A percentile compares a stretch with the other conserved stretches of the same genome.
Evolutionary conservation across 2,329 filamentous ascomycete genomes (phyloP).

Genomic region (Fusarium xylarioides): DNA sequence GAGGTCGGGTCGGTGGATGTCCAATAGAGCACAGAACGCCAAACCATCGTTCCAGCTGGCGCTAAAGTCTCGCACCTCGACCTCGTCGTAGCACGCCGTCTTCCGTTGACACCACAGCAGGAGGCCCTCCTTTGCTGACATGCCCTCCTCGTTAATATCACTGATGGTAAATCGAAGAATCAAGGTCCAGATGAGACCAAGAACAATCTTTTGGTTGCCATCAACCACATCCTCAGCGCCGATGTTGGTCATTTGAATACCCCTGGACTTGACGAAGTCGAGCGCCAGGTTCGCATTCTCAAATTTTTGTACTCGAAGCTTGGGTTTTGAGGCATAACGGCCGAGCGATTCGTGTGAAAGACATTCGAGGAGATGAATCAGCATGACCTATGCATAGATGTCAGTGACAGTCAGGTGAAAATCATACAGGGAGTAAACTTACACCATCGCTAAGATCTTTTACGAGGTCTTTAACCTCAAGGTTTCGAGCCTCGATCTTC

Average conservation of each 20-base stretch:
- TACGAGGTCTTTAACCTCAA: constrained; percentile 88
- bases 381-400: constrained; percentile 72
- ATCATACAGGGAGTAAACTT: constrained; percentile 52
- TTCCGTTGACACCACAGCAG: constrained; percentile 98
- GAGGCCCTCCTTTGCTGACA: constrained; percentile 96
- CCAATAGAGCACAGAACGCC: constrained; percentile 93
- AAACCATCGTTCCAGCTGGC: constrained; percentile 96
- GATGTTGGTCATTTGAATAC: constrained; percentile 98
- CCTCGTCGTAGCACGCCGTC: constrained; percentile 97
- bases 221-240: constrained; percentile 98
- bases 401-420: not conserved
- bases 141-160: constrained; percentile 97
- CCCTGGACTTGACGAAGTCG: constrained; percentile 88
- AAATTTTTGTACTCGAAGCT: constrained; percentile 94
- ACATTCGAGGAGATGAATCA: constrained; percentile 97
- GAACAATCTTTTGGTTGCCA: constrained; percentile 95
- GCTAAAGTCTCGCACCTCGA: constrained; percentile 95
- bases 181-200: constrained; percentile 97
- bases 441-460: constrained; percentile 93
- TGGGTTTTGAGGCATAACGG: constrained; percentile 95
- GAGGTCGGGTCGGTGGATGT: constrained; percentile 95
- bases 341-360: constrained; percentile 94
- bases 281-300: constrained; percentile 98
- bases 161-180: constrained; percentile 98
- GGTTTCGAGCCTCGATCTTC: constrained; percentile 80